Base-by-base conservation (phyloP, 2,329 filamentous ascomycete genomes). In the Lasiodiplodia hormozganensis region DNA sequence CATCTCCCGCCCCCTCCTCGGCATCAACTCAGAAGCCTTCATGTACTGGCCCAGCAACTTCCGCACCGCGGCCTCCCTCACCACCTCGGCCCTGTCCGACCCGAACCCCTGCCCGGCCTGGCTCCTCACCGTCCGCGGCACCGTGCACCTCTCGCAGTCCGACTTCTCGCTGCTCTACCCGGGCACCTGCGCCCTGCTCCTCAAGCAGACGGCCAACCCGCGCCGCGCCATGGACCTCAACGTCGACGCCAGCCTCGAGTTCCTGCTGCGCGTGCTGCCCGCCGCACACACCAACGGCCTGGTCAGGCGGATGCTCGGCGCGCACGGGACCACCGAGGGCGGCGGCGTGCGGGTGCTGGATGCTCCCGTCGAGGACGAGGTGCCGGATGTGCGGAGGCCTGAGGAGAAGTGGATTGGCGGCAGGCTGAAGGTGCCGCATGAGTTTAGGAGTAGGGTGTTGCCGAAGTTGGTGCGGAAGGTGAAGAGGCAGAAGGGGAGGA, bases 41-140 rank as follows among this genome's bases (percentile, higher is more conserved):
- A 90, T 90, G 82, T 89, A 91, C 77, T 91, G 89, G 89, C 83
- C 86, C 25, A 81, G 84, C 2, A 92, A 91, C 70, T 90, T 89
- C 73, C 79, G 87, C 51, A 82, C 85, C 43, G 83, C 90, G 11
- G 82, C 85, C 70, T 80, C 82, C 0, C 79, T 91, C 18, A 86
- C 88, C 74, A 78, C 84, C 28, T 88, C 91, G 76, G 85, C 83
- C 1, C 82, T 3, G 2, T 49, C 23, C 34, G 16, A 2, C 0
- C 31, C 77, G 77, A 2, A 77, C 81, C 1, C 16, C 52, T 78
- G 77, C 7, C 83, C 82, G 11, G 76, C 82, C 7, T 85, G 82
- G 74, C 76, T 84, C 0, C 74, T 83, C 58, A 85, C 83, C 0
- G 78, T 85, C 5, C 78, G 83, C 47, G 89, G 89, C 31, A 89